Evolutionary conservation across 1,139 yeast genomes (phyloP).

Genomic region (Zygoascus meyerae): DNA sequence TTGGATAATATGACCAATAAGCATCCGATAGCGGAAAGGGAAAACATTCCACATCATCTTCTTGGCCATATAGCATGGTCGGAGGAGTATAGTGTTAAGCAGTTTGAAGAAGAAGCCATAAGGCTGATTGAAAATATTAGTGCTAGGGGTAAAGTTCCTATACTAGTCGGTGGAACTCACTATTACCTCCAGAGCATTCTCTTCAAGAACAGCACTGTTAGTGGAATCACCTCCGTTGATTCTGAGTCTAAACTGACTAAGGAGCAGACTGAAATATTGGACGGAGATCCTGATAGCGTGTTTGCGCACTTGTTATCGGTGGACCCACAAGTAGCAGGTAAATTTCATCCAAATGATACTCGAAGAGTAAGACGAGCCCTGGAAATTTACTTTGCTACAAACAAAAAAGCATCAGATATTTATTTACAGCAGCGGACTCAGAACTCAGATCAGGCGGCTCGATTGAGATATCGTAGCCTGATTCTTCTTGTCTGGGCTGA

Average conservation of each 20-base stretch:
- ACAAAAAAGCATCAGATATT: conserved; percentile 61
- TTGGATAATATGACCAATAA: conserved; percentile 81
- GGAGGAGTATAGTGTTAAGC: conserved; percentile 77
- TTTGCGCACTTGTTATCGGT: conserved; percentile 43
- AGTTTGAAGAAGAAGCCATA: conserved; percentile 68
- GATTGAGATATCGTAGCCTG: conserved; percentile 54
- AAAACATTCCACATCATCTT: conserved; percentile 74
- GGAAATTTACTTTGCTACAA: conserved; percentile 68
- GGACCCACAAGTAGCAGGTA: conserved; percentile 71
- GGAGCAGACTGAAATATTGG: conserved; percentile 44
- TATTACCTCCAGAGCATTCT: conserved; percentile 77
- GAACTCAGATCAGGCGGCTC: conserved; percentile 22
- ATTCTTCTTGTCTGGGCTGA: conserved; percentile 83
- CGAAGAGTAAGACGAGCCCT: conserved; percentile 74
- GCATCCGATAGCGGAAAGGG: conserved; percentile 74
- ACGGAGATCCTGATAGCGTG: conserved; percentile 45
- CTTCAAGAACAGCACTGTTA: conserved; percentile 57
- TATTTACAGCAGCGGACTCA: conserved; percentile 52
- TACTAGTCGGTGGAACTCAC: conserved; percentile 93
- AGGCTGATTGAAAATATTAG: conserved; percentile 58
- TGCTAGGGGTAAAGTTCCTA: conserved; percentile 66
- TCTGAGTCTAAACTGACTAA: conserved; percentile 19
- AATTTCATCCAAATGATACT: conserved; percentile 88
- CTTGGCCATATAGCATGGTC: conserved; percentile 79
- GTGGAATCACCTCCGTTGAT: conserved; percentile 14